A percentile compares a stretch with the other conserved stretches of the same genome.
Evolutionary conservation across 495 filamentous ascomycete species (phyloP).

Genomic region (Talaromyces liani): DNA sequence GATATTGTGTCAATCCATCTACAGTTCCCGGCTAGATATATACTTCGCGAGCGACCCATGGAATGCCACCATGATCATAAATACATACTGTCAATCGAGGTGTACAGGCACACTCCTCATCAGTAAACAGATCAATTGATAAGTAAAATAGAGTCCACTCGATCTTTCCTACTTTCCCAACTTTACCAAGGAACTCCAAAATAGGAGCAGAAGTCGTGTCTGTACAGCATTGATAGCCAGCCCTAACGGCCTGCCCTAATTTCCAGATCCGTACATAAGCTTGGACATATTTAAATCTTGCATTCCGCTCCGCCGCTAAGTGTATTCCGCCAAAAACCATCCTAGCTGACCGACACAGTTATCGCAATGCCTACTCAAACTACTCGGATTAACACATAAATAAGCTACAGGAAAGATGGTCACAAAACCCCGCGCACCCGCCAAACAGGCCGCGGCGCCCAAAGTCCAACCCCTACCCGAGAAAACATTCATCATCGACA

Average conservation of each 20-base stretch:
- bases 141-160: too few species aligned
- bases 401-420: conserved; percentile 19
- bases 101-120: too few species aligned
- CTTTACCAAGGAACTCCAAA: too few species aligned
- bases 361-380: not conserved
- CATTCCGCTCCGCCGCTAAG: not conserved
- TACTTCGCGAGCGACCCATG: too few species aligned
- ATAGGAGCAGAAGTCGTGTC: not conserved
- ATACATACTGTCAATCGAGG: too few species aligned
- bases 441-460: conserved; percentile 21
- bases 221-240: not conserved
- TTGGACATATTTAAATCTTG: not conserved
- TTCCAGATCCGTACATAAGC: conserved; percentile 13
- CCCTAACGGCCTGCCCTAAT: conserved; percentile 23
- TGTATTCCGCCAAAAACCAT: not conserved
- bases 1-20: too few species aligned
- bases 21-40: too few species aligned
- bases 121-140: too few species aligned
- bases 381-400: conserved; percentile 7
- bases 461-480: conserved; percentile 39
- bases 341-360: not conserved
- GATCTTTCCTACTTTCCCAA: too few species aligned
- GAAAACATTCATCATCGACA: conserved; percentile 82
- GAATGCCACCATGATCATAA: too few species aligned
- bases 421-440: conserved; percentile 27